phyloP scores from a whole-genome alignment of 2,329 filamentous ascomycete genomes.

The Cephalotrichum gorgonifer region DNA sequence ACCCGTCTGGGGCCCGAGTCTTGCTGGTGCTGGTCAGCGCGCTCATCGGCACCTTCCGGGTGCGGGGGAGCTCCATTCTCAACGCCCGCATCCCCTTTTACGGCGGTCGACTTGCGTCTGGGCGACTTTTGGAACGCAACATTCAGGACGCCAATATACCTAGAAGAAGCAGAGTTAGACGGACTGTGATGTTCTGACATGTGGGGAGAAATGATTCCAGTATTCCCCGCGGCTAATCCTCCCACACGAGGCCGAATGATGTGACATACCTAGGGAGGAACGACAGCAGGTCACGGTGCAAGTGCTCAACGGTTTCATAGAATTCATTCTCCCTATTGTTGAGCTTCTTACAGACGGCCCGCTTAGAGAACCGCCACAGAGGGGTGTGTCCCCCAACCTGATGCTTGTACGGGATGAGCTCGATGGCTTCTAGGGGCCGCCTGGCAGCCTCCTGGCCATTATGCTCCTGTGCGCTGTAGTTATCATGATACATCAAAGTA shows the following conservation, averaged over 20 bases:
- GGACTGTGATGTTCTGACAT: neutral
- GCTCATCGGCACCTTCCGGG: neutral
- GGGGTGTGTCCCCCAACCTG: slow-evolving; percentile 97
- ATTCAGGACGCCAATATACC: slow-evolving; percentile 94
- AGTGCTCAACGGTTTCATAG: slow-evolving; percentile 88
- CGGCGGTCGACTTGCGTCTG: slow-evolving; percentile 50
- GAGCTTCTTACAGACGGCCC: slow-evolving; percentile 94
- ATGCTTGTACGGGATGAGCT: slow-evolving; percentile 93
- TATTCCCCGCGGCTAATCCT: neutral
- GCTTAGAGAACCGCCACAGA: slow-evolving; percentile 87
- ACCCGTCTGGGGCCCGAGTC: slow-evolving; percentile 24
- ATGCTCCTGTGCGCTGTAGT: neutral
- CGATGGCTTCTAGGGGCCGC: slow-evolving; percentile 76
- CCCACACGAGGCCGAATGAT: slow-evolving; percentile 7
- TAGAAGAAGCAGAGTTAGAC: slow-evolving; percentile 26
- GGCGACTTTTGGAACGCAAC: slow-evolving; percentile 84
- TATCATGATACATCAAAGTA: neutral
- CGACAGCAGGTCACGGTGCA: slow-evolving; percentile 78
- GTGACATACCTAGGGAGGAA: slow-evolving; percentile 72
- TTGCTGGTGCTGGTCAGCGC: slow-evolving; percentile 9
- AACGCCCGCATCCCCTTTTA: slow-evolving; percentile 31
- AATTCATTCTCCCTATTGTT: slow-evolving; percentile 99
- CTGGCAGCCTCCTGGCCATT: slow-evolving; percentile 20
- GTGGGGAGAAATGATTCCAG: neutral
- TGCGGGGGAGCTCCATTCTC: slow-evolving; percentile 5